Conservation (phyloP, 2,329 filamentous ascomycete species). For the Phyllosticta citriasiana region DNA sequence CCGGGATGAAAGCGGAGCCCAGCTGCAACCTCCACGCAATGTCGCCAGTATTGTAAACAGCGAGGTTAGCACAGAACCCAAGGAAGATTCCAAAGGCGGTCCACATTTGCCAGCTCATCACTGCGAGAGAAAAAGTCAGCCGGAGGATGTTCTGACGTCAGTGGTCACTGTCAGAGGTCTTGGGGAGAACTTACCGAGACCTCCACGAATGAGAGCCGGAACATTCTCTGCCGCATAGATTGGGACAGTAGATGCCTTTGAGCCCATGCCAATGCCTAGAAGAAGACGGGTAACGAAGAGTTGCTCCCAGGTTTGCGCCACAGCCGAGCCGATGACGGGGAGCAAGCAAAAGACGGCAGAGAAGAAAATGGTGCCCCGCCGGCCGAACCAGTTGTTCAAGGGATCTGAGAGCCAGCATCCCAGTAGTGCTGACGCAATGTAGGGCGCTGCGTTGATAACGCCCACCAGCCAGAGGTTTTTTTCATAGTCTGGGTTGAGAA, state of each 20-base stretch:
- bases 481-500: slow-evolving; percentile 12
- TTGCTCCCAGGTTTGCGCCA: slow-evolving; percentile 30
- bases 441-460: slow-evolving; percentile 16
- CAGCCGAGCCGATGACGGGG: slow-evolving; percentile 25
- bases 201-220: slow-evolving; percentile 30
- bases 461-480: slow-evolving; percentile 22
- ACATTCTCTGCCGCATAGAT: slow-evolving; percentile 31
- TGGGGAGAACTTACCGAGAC: slow-evolving; percentile 15
- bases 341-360: slow-evolving; percentile 21
- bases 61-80: slow-evolving; percentile 32
- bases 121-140: slow-evolving; percentile 10
- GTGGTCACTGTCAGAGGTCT: not conserved
- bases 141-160: not conserved
- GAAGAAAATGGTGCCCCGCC: slow-evolving; percentile 22
- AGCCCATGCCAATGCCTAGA: slow-evolving; percentile 34
- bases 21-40: slow-evolving; percentile 32
- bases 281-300: slow-evolving; percentile 28
- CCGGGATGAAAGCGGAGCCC: slow-evolving; percentile 30
- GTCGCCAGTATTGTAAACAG: slow-evolving; percentile 25
- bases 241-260: slow-evolving; percentile 36
- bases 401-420: slow-evolving; percentile 21
- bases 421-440: slow-evolving; percentile 13
- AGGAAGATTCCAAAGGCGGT: slow-evolving; percentile 37
- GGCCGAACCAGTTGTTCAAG: slow-evolving; percentile 20
- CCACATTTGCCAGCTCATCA: slow-evolving; percentile 39